These are phyloP conservation scores for Heliamphora pulchella DNA, from an alignment of 179 eudicot species.

Conservation along the genomic window DNA sequence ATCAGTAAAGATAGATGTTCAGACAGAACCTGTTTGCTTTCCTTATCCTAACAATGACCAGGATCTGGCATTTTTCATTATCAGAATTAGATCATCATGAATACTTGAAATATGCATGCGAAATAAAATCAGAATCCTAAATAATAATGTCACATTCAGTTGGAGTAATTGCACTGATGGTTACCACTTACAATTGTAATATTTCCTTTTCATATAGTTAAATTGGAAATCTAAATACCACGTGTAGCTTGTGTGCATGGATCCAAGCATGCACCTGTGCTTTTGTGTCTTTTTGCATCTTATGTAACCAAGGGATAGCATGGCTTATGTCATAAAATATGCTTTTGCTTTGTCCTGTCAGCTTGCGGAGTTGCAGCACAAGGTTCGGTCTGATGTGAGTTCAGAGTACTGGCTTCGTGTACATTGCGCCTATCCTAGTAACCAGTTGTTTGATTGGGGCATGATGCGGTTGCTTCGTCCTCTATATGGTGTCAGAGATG, in stretches of 20 bases:
- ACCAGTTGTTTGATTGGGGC: slow-evolving; percentile 95
- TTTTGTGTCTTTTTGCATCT: too few species aligned
- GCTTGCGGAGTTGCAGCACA: slow-evolving; percentile 77
- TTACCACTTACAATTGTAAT: neutral
- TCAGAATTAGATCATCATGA: neutral
- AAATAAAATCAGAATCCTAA: neutral
- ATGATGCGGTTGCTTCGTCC: slow-evolving; percentile 75
- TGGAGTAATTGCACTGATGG: neutral
- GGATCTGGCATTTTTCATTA: neutral
- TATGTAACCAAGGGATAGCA: neutral
- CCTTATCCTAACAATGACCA: neutral
- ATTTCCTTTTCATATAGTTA: neutral
- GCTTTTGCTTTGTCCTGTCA: slow-evolving; percentile 27
- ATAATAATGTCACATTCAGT: neutral
- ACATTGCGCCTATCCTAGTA: slow-evolving; percentile 68
- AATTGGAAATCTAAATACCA: neutral
- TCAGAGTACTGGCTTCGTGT: slow-evolving; percentile 83
- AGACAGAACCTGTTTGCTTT: neutral
- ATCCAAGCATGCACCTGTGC: neutral
- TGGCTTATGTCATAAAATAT: slow-evolving; percentile 7
- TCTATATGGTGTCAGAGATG: slow-evolving; percentile 82
- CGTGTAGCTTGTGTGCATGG: neutral
- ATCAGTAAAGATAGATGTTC: neutral
- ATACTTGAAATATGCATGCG: neutral
- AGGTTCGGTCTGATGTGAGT: slow-evolving; percentile 81